phyloP scores from a whole-genome alignment of 1,139 yeast genomes.

The Lodderomyces jiufengensis region DNA sequence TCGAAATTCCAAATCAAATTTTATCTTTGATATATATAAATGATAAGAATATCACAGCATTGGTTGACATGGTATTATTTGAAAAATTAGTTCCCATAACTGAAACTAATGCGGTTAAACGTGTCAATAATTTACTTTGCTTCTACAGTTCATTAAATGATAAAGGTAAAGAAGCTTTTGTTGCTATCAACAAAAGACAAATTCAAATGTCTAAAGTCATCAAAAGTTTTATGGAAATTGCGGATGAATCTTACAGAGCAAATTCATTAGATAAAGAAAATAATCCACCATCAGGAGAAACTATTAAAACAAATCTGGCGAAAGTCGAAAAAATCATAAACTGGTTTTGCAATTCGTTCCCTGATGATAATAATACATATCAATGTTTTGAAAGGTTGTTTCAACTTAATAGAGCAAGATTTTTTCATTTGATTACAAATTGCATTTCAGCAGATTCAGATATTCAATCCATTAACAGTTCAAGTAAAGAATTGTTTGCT shows the following conservation, averaged over 20 bases:
- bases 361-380: constrained; percentile 47
- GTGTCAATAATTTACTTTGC: constrained; percentile 54
- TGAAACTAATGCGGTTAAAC: constrained; percentile 34
- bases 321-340: constrained; percentile 56
- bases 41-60: constrained; percentile 62
- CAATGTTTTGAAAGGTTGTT: constrained; percentile 50
- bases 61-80: constrained; percentile 60
- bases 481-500: constrained; percentile 58
- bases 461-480: constrained; percentile 53
- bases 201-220: constrained; percentile 50
- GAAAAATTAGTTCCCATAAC: constrained; percentile 60
- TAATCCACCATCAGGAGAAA: constrained; percentile 22
- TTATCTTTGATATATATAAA: constrained; percentile 73
- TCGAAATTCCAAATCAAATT: constrained; percentile 62
- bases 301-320: constrained; percentile 18
- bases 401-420: constrained; percentile 53
- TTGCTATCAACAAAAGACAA: constrained; percentile 69
- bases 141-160: constrained; percentile 50
- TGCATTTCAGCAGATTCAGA: constrained; percentile 59
- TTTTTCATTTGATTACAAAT: constrained; percentile 50
- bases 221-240: constrained; percentile 29
- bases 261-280: constrained; percentile 36
- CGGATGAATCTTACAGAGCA: constrained; percentile 31
- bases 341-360: constrained; percentile 62
- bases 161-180: constrained; percentile 60